Conservation (phyloP, 2,329 filamentous ascomycete genomes). For the Pseudocercospora macadamiae region DNA sequence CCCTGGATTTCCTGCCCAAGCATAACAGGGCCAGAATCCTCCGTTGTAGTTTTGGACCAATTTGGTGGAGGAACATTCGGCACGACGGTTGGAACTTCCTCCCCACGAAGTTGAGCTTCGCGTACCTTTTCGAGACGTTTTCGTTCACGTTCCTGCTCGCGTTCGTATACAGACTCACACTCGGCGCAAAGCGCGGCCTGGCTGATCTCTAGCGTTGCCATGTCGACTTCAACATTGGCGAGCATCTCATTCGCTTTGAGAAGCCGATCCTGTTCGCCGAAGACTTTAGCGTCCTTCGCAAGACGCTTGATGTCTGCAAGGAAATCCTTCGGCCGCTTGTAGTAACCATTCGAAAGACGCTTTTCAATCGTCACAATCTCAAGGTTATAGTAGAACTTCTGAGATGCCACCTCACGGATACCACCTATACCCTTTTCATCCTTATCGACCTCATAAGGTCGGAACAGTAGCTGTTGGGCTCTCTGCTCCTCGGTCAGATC, state of each 20-base stretch:
- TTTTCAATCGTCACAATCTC: constrained; percentile 93
- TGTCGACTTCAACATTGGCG: constrained; percentile 92
- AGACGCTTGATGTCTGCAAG: constrained; percentile 82
- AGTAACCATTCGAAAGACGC: constrained; percentile 94
- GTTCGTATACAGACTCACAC: constrained; percentile 79
- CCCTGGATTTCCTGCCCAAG: constrained; percentile 68
- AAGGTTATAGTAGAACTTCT: constrained; percentile 93
- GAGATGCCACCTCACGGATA: constrained; percentile 71
- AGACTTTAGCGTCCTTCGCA: constrained; percentile 79
- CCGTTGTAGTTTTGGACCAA: constrained; percentile 46
- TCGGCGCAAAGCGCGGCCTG: constrained; percentile 67
- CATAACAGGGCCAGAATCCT: constrained; percentile 50
- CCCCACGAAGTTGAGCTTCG: constrained; percentile 66
- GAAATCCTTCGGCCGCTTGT: constrained; percentile 88
- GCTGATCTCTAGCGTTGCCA: constrained; percentile 70
- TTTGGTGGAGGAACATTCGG: constrained; percentile 45
- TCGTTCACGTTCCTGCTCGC: constrained; percentile 68
- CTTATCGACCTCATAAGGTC: constrained; percentile 77
- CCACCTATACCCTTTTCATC: constrained; percentile 80
- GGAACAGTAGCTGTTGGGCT: constrained; percentile 58
- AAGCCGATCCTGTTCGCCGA: constrained; percentile 79
- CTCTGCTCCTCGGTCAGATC: constrained; percentile 60
- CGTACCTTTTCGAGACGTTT: constrained; percentile 51
- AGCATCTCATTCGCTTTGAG: constrained; percentile 89
- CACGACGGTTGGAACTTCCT: constrained; percentile 46